A percentile compares a stretch with the other conserved stretches of the same genome.
These are phyloP conservation scores for Spathaspora jeffriesii DNA, from an alignment of 1,139 yeast species.

Conservation along the genomic window DNA sequence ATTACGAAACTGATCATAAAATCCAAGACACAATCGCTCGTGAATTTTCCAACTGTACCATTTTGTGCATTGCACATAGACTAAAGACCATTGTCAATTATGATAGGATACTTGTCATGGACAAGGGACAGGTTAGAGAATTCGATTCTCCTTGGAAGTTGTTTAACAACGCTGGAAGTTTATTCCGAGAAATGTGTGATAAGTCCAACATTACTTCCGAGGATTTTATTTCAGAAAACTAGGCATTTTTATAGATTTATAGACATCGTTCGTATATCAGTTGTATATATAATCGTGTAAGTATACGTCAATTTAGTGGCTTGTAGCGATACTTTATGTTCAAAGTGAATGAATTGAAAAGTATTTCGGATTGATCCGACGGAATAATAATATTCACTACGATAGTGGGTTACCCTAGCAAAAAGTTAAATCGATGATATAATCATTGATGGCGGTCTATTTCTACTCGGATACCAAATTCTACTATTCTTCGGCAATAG, in stretches of 20 bases:
- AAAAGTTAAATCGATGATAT: too few species aligned
- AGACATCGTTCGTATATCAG: too few species aligned
- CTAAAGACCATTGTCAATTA: conserved; percentile 52
- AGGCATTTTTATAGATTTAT: background rate
- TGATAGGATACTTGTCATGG: conserved; percentile 54
- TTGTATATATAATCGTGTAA: too few species aligned
- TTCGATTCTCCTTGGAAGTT: conserved; percentile 49
- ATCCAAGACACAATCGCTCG: conserved; percentile 48
- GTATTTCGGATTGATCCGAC: too few species aligned
- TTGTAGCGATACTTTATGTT: too few species aligned
- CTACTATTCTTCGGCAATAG: too few species aligned
- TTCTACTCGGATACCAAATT: too few species aligned
- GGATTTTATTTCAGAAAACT: conserved; percentile 15
- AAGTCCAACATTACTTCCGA: conserved; percentile 27
- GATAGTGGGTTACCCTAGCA: too few species aligned
- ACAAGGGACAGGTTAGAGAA: conserved; percentile 49
- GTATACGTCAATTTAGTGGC: too few species aligned
- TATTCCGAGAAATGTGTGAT: conserved; percentile 41
- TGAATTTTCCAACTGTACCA: conserved; percentile 48
- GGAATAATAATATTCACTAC: too few species aligned
- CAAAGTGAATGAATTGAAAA: too few species aligned
- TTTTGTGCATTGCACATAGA: conserved; percentile 58
- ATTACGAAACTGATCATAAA: conserved; percentile 54
- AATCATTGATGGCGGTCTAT: too few species aligned
- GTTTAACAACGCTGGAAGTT: conserved; percentile 34